phyloP scores from a whole-genome alignment of 1,284 basidiomycete genomes.

The Macrocystidia cucumis region DNA sequence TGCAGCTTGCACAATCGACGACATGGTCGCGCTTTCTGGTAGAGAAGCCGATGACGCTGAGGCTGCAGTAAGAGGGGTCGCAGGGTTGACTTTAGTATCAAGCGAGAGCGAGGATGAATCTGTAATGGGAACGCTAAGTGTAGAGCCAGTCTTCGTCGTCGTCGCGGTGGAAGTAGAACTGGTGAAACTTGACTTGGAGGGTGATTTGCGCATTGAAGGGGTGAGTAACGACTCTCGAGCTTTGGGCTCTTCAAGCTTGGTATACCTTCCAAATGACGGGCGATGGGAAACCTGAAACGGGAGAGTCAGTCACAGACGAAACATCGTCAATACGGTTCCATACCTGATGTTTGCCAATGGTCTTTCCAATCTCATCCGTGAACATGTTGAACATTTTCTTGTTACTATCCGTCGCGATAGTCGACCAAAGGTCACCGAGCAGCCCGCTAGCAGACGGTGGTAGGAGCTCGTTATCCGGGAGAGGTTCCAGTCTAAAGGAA shows the following conservation, averaged over 20 bases:
- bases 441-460: constrained; percentile 54
- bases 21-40: constrained; percentile 30
- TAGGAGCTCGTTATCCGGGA: constrained; percentile 60
- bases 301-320: background rate
- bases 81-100: constrained; percentile 23
- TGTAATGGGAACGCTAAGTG: constrained; percentile 31
- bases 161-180: constrained; percentile 19
- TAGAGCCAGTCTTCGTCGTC: constrained; percentile 28
- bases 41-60: constrained; percentile 14
- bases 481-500: constrained; percentile 78
- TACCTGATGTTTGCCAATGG: constrained; percentile 86
- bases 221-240: constrained; percentile 82
- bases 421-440: constrained; percentile 81
- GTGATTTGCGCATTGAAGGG: constrained; percentile 51
- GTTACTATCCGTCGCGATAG: constrained; percentile 83
- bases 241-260: constrained; percentile 78
- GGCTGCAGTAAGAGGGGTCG: constrained; percentile 18
- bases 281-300: constrained; percentile 53
- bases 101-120: no score
- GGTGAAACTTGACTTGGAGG: constrained; percentile 45
- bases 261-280: constrained; percentile 83
- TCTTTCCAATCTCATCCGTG: constrained; percentile 89
- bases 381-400: constrained; percentile 81
- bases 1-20: constrained; percentile 67
- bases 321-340: constrained; percentile 7